phyloP scores from a whole-genome alignment of 345 rosid species.

The Ceriops tagal region DNA sequence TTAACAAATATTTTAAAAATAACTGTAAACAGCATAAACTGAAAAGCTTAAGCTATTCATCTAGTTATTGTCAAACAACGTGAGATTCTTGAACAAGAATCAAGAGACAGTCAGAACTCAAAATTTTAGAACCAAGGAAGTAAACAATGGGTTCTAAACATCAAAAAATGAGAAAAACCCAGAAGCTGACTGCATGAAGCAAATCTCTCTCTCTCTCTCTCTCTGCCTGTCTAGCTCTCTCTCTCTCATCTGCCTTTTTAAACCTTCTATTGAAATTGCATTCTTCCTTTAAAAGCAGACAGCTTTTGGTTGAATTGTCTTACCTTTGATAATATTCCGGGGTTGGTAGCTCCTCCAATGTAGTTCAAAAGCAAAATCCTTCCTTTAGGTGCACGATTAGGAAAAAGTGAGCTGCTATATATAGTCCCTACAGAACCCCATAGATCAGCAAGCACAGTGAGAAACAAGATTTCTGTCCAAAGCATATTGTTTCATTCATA shows the following conservation, averaged over 20 bases:
- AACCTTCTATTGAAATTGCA: not conserved
- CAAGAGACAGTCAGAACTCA: no score
- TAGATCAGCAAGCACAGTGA: no score
- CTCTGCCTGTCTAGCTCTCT: no score
- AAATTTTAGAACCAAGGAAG: no score
- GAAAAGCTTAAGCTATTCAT: not conserved
- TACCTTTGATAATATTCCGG: slow-evolving; percentile 78
- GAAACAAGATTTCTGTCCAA: no score
- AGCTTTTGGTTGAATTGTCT: not conserved
- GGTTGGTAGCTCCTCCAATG: slow-evolving; percentile 83
- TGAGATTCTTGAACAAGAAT: no score
- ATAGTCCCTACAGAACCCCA: slow-evolving; percentile 57
- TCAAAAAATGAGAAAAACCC: no score
- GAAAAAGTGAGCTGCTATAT: slow-evolving; percentile 93
- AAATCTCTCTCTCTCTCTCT: no score
- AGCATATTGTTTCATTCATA: not conserved
- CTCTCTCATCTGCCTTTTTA: not conserved
- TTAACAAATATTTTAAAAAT: not conserved
- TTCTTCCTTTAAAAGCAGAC: not conserved
- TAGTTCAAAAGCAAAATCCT: slow-evolving; percentile 74
- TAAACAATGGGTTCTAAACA: no score
- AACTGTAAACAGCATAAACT: not conserved
- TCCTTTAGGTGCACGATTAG: slow-evolving; percentile 80
- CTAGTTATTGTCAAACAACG: no score
- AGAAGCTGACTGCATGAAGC: no score